Conservation (phyloP, 306 rosid genomes). For the Cicer cuneatum region DNA sequence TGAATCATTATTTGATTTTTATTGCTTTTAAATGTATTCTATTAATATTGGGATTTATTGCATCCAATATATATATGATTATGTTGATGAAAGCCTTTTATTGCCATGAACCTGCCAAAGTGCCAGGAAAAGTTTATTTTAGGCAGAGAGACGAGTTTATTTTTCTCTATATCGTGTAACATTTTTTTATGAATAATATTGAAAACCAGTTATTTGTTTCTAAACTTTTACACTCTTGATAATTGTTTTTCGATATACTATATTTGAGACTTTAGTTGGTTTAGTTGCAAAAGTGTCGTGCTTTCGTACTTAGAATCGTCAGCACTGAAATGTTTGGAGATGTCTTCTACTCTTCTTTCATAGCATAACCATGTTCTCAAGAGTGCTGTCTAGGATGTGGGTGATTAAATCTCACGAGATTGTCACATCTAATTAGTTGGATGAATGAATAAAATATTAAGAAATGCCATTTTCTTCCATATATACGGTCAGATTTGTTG, state of each 20-base stretch:
- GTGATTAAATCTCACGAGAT: background rate
- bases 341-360: background rate
- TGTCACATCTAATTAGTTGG: background rate
- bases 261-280: constrained; percentile 5
- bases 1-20: constrained; percentile 13
- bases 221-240: background rate
- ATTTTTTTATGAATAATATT: constrained; percentile 12
- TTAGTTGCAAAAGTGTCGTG: background rate
- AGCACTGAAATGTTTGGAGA: constrained; percentile 21
- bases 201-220: constrained; percentile 14
- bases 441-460: background rate
- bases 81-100: constrained; percentile 28
- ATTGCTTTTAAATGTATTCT: constrained; percentile 16
- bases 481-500: background rate
- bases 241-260: background rate
- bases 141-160: background rate
- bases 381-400: background rate
- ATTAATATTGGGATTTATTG: constrained; percentile 33
- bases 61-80: constrained; percentile 6
- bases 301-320: constrained; percentile 22
- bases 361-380: background rate
- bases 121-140: constrained; percentile 12
- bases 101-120: constrained; percentile 7
- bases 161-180: background rate
- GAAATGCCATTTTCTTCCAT: background rate